Conservation (phyloP, 352 stramenopile species). For the Phytopythium boreale region DNA sequence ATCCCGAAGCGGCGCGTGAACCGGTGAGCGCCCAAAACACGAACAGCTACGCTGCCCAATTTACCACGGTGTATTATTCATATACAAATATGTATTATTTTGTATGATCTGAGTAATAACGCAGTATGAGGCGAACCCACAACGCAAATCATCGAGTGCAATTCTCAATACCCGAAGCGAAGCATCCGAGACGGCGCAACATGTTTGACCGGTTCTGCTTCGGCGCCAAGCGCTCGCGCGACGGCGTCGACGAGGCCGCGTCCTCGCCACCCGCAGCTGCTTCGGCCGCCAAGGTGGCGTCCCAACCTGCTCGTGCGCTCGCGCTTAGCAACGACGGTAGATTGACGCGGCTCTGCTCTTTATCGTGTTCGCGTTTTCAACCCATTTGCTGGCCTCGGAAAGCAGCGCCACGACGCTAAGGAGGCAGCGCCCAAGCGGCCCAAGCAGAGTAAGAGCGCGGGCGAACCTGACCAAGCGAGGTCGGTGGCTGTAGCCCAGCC, state of each 20-base stretch:
- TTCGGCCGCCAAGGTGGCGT: neutral
- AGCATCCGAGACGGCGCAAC: neutral
- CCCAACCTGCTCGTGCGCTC: neutral
- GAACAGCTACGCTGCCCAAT: neutral
- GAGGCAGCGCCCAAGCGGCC: slow-evolving; percentile 6
- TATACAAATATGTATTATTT: too few species aligned
- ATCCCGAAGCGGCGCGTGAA: neutral
- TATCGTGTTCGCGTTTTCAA: neutral
- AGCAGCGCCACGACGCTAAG: neutral
- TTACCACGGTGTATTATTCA: too few species aligned
- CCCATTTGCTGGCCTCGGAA: neutral
- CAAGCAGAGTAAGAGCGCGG: neutral
- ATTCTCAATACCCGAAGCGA: neutral
- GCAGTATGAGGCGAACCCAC: too few species aligned
- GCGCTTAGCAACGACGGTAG: neutral
- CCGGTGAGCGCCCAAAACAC: neutral
- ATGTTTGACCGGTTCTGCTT: slow-evolving; percentile 69
- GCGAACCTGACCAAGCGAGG: neutral
- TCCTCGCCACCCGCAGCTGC: neutral
- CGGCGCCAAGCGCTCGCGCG: slow-evolving; percentile 39
- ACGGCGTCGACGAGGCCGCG: slow-evolving; percentile 12
- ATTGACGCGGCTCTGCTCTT: neutral
- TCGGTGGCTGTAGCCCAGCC: neutral
- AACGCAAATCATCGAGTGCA: too few species aligned
- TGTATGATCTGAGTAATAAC: too few species aligned